Conservation (phyloP, 345 rosid genomes). For the Brassica incana region DNA sequence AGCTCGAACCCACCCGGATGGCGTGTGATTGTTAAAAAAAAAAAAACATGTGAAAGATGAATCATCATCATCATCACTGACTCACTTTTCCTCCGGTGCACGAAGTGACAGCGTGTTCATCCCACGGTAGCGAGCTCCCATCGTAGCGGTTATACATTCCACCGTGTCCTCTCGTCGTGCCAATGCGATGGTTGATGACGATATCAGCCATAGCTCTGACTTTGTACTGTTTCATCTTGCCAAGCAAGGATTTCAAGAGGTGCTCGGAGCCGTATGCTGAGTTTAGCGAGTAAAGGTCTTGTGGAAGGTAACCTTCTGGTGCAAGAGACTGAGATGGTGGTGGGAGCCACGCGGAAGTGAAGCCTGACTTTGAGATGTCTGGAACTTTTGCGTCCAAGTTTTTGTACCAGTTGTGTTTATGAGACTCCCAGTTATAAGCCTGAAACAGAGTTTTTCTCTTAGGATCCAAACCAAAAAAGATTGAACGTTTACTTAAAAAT, state of each 20-base stretch:
- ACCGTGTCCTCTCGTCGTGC: constrained; percentile 78
- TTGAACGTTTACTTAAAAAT: neutral
- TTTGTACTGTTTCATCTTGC: constrained; percentile 69
- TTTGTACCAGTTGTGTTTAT: constrained; percentile 87
- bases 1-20: too few species aligned
- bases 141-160: constrained; percentile 87
- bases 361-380: constrained; percentile 83
- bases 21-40: neutral
- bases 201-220: constrained; percentile 95
- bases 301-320: constrained; percentile 95
- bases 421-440: constrained; percentile 97
- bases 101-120: constrained; percentile 83
- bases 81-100: constrained; percentile 89
- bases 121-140: constrained; percentile 81
- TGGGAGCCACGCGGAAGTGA: constrained; percentile 86
- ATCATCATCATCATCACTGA: neutral
- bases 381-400: constrained; percentile 69
- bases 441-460: constrained; percentile 28
- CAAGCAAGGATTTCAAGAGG: constrained; percentile 58
- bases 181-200: constrained; percentile 91
- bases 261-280: constrained; percentile 86
- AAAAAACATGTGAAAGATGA: neutral
- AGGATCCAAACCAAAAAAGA: neutral
- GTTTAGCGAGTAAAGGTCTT: constrained; percentile 72
- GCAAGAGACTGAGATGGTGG: constrained; percentile 75